These are phyloP conservation scores for Prillingera fragicola DNA, from an alignment of 1,284 basidiomycete species.

Conservation along the genomic window DNA sequence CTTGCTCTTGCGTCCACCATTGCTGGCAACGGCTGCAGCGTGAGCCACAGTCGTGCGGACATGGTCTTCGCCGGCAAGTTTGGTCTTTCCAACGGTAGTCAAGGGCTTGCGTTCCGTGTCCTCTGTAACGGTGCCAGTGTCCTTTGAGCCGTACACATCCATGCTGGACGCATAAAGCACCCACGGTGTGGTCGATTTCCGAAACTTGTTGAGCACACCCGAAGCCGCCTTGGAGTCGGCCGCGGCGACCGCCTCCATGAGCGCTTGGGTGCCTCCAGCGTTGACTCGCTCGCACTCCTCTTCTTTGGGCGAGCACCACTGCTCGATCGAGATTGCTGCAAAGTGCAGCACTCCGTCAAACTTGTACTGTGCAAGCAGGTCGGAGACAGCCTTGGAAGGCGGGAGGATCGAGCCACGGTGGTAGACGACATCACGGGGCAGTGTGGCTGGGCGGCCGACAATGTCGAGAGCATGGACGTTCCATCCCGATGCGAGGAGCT, in stretches of 20 bases:
- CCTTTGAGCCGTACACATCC: conserved; percentile 33
- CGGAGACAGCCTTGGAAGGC: conserved; percentile 18
- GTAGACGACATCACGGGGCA: conserved; percentile 19
- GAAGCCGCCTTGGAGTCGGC: background rate
- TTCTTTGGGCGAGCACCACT: conserved; percentile 37
- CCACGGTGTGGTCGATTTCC: conserved; percentile 30
- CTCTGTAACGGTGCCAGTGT: conserved; percentile 17
- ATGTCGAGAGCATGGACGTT: conserved; percentile 35
- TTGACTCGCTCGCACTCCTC: conserved; percentile 36
- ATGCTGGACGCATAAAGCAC: conserved; percentile 37
- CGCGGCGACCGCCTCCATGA: conserved; percentile 25
- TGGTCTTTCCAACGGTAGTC: conserved; percentile 36
- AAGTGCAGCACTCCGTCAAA: conserved; percentile 44
- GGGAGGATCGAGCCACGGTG: conserved; percentile 19
- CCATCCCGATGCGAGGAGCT: conserved; percentile 11
- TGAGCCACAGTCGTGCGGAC: conserved; percentile 12
- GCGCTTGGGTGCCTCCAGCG: conserved; percentile 29
- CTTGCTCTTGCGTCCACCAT: background rate
- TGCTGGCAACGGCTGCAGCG: background rate
- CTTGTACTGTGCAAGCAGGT: conserved; percentile 9
- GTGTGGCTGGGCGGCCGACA: conserved; percentile 16
- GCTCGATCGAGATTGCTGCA: conserved; percentile 36
- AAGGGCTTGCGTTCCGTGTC: conserved; percentile 14
- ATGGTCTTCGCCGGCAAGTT: conserved; percentile 31
- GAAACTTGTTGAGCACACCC: conserved; percentile 3